Evolutionary conservation across 192 early-diverging fungal genomes (phyloP).

Genomic region (Obelidium mucronatum): DNA sequence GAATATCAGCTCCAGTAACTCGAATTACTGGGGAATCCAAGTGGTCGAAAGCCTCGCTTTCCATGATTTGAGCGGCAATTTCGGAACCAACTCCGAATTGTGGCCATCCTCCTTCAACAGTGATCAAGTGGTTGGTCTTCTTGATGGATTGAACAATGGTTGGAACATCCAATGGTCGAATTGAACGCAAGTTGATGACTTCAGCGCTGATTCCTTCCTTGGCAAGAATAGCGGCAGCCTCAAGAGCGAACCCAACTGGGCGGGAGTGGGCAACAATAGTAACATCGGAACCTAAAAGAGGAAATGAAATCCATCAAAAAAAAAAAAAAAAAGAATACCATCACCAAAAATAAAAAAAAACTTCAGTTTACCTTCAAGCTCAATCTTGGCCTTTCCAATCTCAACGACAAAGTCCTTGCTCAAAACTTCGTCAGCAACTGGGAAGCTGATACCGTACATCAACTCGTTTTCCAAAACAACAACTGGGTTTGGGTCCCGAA

Average conservation of each 20-base stretch:
- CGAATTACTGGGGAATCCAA: conserved; percentile 94
- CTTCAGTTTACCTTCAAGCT: conserved; percentile 56
- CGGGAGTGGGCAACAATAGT: conserved; percentile 96
- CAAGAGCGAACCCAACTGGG: conserved; percentile 82
- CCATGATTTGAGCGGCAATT: conserved; percentile 96
- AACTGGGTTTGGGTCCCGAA: conserved; percentile 98
- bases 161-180: conserved; percentile 92
- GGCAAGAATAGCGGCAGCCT: conserved; percentile 86
- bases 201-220: conserved; percentile 71
- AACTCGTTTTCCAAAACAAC: conserved; percentile 97
- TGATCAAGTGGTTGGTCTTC: conserved; percentile 97
- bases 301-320: not conserved
- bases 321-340: conserved; percentile 21
- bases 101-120: conserved; percentile 96
- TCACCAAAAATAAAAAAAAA: conserved; percentile 18
- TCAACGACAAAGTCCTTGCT: conserved; percentile 83
- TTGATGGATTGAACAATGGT: conserved; percentile 93
- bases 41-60: conserved; percentile 94
- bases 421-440: conserved; percentile 78
- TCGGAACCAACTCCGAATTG: conserved; percentile 94
- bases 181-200: conserved; percentile 98
- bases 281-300: conserved; percentile 74
- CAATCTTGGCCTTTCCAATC: conserved; percentile 97
- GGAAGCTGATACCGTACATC: conserved; percentile 93
- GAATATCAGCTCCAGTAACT: conserved; percentile 96